phyloP scores from a whole-genome alignment of 495 filamentous ascomycete species.

The Clohesyomyces aquaticus region DNA sequence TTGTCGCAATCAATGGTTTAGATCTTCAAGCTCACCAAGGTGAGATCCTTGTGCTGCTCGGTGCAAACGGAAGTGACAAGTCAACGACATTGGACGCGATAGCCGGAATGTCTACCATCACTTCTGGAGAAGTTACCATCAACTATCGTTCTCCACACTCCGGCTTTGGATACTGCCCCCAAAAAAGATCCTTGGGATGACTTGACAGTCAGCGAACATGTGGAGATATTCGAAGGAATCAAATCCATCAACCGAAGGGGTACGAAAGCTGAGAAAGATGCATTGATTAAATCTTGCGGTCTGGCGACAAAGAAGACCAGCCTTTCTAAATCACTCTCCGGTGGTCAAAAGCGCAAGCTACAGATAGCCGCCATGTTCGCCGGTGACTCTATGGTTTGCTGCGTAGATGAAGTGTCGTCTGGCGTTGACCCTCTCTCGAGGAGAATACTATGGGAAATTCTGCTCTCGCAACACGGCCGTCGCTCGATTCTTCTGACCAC shows the following conservation, averaged over 20 bases:
- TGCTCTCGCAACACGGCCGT: slow-evolving; percentile 75
- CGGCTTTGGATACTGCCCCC: slow-evolving; percentile 79
- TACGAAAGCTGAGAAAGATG: slow-evolving; percentile 57
- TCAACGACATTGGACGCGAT: slow-evolving; percentile 86
- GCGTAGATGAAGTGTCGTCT: slow-evolving; percentile 84
- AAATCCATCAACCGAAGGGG: slow-evolving; percentile 58
- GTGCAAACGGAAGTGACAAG: slow-evolving; percentile 87
- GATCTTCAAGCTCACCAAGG: slow-evolving; percentile 68
- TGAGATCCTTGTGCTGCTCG: slow-evolving; percentile 80
- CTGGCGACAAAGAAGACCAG: slow-evolving; percentile 72
- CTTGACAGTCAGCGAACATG: slow-evolving; percentile 81
- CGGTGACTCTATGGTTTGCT: slow-evolving; percentile 83
- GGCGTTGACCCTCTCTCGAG: slow-evolving; percentile 82
- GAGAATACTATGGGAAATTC: slow-evolving; percentile 88
- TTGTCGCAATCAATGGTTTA: slow-evolving; percentile 75
- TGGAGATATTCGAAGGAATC: slow-evolving; percentile 75
- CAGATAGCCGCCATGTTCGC: slow-evolving; percentile 93
- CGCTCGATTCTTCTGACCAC: slow-evolving; percentile 85
- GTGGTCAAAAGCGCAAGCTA: slow-evolving; percentile 86
- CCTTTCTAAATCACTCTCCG: slow-evolving; percentile 71
- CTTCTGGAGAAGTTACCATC: slow-evolving; percentile 71
- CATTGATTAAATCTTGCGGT: slow-evolving; percentile 70
- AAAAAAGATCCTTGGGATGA: slow-evolving; percentile 87
- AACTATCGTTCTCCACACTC: slow-evolving; percentile 72
- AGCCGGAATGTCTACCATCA: slow-evolving; percentile 75